phyloP scores from a whole-genome alignment of 108 stramenopile genomes.

The Pelagomonas calceolata region DNA sequence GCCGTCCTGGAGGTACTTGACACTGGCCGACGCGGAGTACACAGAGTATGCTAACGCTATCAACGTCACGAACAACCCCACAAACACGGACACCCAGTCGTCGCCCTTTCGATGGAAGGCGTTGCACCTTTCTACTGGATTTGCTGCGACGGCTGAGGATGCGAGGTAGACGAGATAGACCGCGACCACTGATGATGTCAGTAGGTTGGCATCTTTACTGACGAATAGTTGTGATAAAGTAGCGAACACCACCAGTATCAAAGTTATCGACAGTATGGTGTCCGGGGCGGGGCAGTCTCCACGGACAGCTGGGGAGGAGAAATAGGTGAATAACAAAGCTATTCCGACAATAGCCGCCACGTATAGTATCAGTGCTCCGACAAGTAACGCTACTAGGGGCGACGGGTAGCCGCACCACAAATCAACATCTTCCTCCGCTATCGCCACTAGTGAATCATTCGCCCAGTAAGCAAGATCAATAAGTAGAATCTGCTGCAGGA shows the following conservation, averaged over 20 bases:
- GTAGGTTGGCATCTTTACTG: background rate
- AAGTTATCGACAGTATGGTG: background rate
- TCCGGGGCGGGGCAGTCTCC: background rate
- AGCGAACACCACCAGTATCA: too few species aligned
- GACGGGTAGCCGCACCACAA: background rate
- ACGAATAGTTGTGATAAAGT: too few species aligned
- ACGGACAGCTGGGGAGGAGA: too few species aligned
- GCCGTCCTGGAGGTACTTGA: background rate
- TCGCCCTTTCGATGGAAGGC: background rate
- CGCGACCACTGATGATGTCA: background rate
- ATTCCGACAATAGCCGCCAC: background rate
- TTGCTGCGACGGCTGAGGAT: background rate
- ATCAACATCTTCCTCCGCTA: background rate
- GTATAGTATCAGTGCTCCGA: background rate
- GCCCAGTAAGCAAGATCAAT: background rate
- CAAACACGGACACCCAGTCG: background rate
- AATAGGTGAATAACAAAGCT: background rate
- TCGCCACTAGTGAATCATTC: background rate
- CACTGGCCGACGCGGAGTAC: background rate
- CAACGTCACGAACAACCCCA: background rate
- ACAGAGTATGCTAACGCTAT: background rate
- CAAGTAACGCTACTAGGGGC: background rate
- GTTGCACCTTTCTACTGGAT: background rate
- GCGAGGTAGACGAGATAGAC: background rate
- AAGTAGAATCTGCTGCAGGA: background rate